Percentiles rank a stretch among this genome's conserved stretches.
Conservation (phyloP, 1,284 basidiomycete genomes). For the Mycena citricolor region DNA sequence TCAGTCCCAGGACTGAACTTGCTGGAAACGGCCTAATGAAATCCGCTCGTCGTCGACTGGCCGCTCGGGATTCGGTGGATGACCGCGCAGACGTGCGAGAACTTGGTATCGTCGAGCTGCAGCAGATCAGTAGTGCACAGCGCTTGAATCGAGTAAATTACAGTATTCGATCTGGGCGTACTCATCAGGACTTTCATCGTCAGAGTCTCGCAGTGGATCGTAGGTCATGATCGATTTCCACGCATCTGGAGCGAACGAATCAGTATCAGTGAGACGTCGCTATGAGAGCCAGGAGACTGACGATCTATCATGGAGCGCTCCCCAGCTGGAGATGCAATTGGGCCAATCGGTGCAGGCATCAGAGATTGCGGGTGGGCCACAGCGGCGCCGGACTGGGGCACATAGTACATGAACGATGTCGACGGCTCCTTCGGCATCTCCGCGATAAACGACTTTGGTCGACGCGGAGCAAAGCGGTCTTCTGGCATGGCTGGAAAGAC, state of each 20-base stretch:
- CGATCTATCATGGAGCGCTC: slow-evolving; percentile 47
- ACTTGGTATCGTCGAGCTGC: slow-evolving; percentile 53
- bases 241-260: slow-evolving; percentile 48
- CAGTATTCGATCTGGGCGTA: slow-evolving; percentile 64
- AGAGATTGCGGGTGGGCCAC: too few species aligned
- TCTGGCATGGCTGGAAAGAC: slow-evolving; percentile 14
- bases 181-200: slow-evolving; percentile 66
- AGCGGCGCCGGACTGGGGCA: slow-evolving; percentile 34
- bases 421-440: slow-evolving; percentile 35
- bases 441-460: slow-evolving; percentile 15
- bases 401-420: slow-evolving; percentile 43
- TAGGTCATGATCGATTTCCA: slow-evolving; percentile 63
- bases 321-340: slow-evolving; percentile 9
- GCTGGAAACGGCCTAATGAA: slow-evolving; percentile 33
- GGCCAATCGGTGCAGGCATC: too few species aligned
- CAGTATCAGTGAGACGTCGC: neutral
- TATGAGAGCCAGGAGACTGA: slow-evolving; percentile 24
- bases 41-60: slow-evolving; percentile 10
- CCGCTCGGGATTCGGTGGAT: slow-evolving; percentile 39
- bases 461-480: slow-evolving; percentile 21
- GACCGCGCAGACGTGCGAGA: slow-evolving; percentile 44
- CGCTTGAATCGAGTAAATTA: slow-evolving; percentile 33
- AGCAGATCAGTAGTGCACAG: neutral
- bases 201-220: slow-evolving; percentile 70
- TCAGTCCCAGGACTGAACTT: slow-evolving; percentile 40